Conservation (phyloP, 2,329 filamentous ascomycete species). For the Xenosphaeropsis pyriputrescens region DNA sequence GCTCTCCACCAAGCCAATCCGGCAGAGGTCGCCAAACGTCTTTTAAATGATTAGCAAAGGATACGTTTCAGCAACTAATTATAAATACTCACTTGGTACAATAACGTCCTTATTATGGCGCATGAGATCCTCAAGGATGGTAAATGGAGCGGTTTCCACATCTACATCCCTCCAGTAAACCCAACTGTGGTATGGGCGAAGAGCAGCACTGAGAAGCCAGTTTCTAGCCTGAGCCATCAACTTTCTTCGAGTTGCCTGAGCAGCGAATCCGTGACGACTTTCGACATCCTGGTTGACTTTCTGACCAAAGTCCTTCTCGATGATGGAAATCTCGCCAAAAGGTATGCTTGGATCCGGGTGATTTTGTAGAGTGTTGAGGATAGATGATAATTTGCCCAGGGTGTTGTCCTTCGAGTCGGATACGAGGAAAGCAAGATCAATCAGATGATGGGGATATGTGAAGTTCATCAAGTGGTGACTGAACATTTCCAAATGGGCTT, state of each 20-base stretch:
- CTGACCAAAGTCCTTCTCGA: conserved; percentile 98
- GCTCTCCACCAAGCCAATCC: conserved; percentile 96
- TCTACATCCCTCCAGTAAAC: conserved; percentile 99
- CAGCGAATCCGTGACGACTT: conserved; percentile 91
- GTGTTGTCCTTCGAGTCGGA: conserved; percentile 95
- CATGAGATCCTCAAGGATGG: conserved; percentile 96
- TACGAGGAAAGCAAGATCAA: conserved; percentile 91
- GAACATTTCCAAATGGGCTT: conserved; percentile 91
- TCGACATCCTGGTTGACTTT: conserved; percentile 97
- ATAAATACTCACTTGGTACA: conserved; percentile 67
- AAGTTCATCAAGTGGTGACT: conserved; percentile 95
- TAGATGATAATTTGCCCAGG: conserved; percentile 56
- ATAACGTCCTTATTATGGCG: conserved; percentile 98
- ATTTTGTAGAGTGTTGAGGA: conserved; percentile 66
- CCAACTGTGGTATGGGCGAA: conserved; percentile 94
- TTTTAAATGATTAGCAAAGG: conserved; percentile 22
- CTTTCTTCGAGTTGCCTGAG: conserved; percentile 85
- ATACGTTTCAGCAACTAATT: conserved; percentile 3
- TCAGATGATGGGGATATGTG: conserved; percentile 91
- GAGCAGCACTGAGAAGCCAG: conserved; percentile 85
- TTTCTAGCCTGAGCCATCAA: conserved; percentile 96
- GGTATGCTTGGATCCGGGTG: conserved; percentile 66
- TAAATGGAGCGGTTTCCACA: conserved; percentile 92
- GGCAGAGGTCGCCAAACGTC: conserved; percentile 98
- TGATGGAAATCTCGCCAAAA: conserved; percentile 92